Evolutionary conservation across 768 basidiomycete species (phyloP).

Genomic region (Calocera cornea): DNA sequence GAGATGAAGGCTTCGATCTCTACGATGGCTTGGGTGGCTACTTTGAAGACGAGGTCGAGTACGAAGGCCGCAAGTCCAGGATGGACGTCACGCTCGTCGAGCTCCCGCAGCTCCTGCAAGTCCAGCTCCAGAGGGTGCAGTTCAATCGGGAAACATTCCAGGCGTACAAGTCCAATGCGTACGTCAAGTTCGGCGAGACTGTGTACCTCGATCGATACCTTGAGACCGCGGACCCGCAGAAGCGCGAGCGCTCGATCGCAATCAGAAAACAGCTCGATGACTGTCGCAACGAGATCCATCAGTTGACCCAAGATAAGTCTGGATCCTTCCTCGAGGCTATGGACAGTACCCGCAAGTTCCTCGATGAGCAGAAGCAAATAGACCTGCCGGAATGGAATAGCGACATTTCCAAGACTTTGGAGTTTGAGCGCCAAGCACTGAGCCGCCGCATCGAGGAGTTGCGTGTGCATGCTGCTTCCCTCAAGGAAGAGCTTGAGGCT

Average conservation of each 20-base stretch:
- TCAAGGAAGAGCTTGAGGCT: constrained; percentile 57
- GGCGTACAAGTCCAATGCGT: constrained; percentile 91
- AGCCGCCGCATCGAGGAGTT: constrained; percentile 44
- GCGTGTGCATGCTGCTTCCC: constrained; percentile 33
- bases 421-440: constrained; percentile 40
- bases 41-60: constrained; percentile 78
- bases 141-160: constrained; percentile 86
- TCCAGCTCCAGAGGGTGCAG: constrained; percentile 93
- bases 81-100: constrained; percentile 81
- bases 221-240: constrained; percentile 54
- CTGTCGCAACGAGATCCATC: constrained; percentile 52
- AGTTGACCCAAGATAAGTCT: constrained; percentile 56
- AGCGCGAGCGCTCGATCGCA: constrained; percentile 54
- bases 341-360: constrained; percentile 41
- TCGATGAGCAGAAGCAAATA: constrained; percentile 36
- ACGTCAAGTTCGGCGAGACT: constrained; percentile 77
- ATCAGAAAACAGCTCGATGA: constrained; percentile 53
- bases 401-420: constrained; percentile 40
- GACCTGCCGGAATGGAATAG: constrained; percentile 43
- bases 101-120: constrained; percentile 79
- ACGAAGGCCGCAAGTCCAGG: constrained; percentile 70
- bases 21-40: constrained; percentile 88
- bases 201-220: constrained; percentile 88
- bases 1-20: constrained; percentile 75
- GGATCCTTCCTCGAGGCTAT: constrained; percentile 47